phyloP scores from a whole-genome alignment of 1,139 yeast genomes.

The Suhomyces coccinellae region DNA sequence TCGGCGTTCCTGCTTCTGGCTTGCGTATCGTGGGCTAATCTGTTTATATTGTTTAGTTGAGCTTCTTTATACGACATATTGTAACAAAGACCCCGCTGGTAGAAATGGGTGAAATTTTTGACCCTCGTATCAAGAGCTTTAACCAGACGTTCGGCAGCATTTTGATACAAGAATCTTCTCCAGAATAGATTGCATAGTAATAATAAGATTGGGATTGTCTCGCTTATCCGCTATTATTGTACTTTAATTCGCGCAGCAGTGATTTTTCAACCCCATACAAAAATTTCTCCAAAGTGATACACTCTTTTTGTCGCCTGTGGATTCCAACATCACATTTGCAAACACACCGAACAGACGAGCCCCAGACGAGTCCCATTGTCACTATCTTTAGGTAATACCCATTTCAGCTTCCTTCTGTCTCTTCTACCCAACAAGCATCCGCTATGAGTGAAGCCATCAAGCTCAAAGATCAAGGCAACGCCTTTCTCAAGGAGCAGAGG shows the following conservation, averaged over 20 bases:
- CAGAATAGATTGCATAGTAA: too few relatives aligned
- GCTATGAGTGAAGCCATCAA: conserved; percentile 41
- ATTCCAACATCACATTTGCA: too few relatives aligned
- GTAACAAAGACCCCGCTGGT: neutral
- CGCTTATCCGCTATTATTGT: too few relatives aligned
- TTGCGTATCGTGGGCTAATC: conserved; percentile 52
- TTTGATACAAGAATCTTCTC: too few relatives aligned
- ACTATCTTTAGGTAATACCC: too few relatives aligned
- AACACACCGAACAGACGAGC: neutral
- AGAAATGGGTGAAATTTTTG: too few relatives aligned
- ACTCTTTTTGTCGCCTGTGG: neutral
- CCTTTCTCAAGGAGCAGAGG: conserved; percentile 60
- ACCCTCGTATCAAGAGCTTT: too few relatives aligned
- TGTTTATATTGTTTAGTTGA: conserved; percentile 2
- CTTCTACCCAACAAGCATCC: neutral
- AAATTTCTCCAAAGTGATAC: neutral
- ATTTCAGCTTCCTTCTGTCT: too few relatives aligned
- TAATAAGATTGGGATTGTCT: too few relatives aligned
- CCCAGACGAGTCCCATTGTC: too few relatives aligned
- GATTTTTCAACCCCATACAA: neutral
- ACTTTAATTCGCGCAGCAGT: neutral
- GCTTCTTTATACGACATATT: neutral
- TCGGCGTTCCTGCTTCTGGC: conserved; percentile 98
- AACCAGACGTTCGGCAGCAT: too few relatives aligned
- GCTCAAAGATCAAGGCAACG: conserved; percentile 73